phyloP scores from a whole-genome alignment of 228 moss, liverwort and hornwort genomes.

The Sphagnum fallax region DNA sequence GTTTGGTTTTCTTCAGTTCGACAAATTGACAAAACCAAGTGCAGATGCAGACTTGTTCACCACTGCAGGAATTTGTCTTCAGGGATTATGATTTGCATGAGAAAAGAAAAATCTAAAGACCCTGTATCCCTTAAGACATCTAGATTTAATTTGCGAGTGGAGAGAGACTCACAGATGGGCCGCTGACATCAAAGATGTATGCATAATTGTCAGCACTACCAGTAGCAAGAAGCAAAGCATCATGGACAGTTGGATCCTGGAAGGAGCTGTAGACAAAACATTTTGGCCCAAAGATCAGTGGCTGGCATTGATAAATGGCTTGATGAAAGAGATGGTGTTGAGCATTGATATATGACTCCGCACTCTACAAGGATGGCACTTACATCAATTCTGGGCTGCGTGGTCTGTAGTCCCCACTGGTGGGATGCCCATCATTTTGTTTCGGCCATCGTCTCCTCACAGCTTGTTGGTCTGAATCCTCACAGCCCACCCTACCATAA shows the following conservation, averaged over 20 bases:
- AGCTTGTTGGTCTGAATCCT: constrained; percentile 54
- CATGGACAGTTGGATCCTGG: constrained; percentile 65
- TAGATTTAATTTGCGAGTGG: not conserved
- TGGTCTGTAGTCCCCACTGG: constrained; percentile 72
- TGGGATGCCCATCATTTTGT: constrained; percentile 54
- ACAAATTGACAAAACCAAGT: too few relatives aligned
- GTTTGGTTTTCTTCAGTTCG: too few relatives aligned
- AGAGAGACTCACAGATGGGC: constrained; percentile 66
- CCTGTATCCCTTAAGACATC: not conserved
- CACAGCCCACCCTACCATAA: not conserved
- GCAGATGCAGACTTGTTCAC: too few relatives aligned
- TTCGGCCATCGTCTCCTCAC: constrained; percentile 73
- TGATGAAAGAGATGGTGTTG: too few relatives aligned
- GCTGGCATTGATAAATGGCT: too few relatives aligned
- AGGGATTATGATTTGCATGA: too few relatives aligned
- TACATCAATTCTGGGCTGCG: constrained; percentile 68
- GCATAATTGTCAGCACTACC: constrained; percentile 89
- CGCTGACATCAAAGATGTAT: constrained; percentile 78
- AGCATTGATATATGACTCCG: too few relatives aligned
- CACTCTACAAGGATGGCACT: constrained; percentile 12
- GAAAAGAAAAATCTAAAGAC: not conserved
- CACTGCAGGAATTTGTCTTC: too few relatives aligned
- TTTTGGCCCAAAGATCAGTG: too few relatives aligned
- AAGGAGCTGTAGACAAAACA: constrained; percentile 33
- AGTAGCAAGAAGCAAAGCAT: constrained; percentile 66